Conservation (phyloP, 1,284 basidiomycete species). For the Boletellus sp. region DNA sequence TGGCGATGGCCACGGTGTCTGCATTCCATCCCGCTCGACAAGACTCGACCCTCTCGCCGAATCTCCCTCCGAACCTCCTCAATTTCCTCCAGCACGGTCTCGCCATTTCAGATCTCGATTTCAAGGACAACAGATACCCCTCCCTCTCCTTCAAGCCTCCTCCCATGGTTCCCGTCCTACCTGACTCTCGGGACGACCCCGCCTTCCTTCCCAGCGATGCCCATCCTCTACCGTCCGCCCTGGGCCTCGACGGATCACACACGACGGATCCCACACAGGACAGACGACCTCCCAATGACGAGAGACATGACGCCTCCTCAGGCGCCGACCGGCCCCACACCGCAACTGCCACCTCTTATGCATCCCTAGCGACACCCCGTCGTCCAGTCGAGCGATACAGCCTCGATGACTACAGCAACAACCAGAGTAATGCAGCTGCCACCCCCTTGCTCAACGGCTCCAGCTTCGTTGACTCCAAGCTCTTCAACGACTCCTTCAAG, state of each 20-base stretch:
- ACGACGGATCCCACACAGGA: constrained; percentile 15
- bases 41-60: constrained; percentile 35
- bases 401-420: constrained; percentile 40
- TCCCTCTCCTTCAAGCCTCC: constrained; percentile 34
- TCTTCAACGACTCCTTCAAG: constrained; percentile 32
- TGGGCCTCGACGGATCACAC: constrained; percentile 13
- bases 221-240: constrained; percentile 12
- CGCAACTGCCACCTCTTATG: constrained; percentile 39
- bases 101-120: constrained; percentile 53
- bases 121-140: constrained; percentile 61
- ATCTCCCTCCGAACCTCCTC: constrained; percentile 31
- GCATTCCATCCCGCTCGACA: constrained; percentile 41
- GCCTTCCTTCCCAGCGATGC: constrained; percentile 8
- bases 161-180: constrained; percentile 28
- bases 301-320: constrained; percentile 20
- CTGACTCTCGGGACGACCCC: constrained; percentile 19
- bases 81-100: constrained; percentile 50
- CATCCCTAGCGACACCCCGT: constrained; percentile 39
- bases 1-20: constrained; percentile 47
- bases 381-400: constrained; percentile 49
- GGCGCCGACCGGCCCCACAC: constrained; percentile 33
- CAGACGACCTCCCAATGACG: constrained; percentile 23
- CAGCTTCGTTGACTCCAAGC: constrained; percentile 26
- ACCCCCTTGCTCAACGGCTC: constrained; percentile 34
- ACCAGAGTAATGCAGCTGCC: constrained; percentile 25